Percentiles rank a stretch among this genome's conserved stretches.
Evolutionary conservation across 2,329 filamentous ascomycete species (phyloP).

Genomic region (Pochonia chlamydosporia): DNA sequence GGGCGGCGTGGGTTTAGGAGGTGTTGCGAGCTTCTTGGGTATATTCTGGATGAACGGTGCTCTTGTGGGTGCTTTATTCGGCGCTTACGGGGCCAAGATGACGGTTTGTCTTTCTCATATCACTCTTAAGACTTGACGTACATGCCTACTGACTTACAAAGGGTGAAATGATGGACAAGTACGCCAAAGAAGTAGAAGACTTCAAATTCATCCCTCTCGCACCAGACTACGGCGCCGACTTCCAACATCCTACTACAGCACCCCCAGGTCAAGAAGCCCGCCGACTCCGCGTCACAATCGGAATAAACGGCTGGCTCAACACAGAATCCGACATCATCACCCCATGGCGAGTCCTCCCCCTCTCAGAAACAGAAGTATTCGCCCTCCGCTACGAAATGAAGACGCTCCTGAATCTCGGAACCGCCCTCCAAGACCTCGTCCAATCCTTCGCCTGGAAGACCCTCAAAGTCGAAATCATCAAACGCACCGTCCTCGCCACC

Average conservation of each 20-base stretch:
- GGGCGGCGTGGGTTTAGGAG: conserved; percentile 78
- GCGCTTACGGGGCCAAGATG: conserved; percentile 78
- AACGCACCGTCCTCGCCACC: conserved; percentile 62
- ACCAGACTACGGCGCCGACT: conserved; percentile 30
- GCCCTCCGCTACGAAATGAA: conserved; percentile 80
- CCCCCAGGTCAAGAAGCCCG: conserved; percentile 24
- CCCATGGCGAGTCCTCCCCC: conserved; percentile 72
- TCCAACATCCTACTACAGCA: background rate
- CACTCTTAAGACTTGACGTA: too few species aligned
- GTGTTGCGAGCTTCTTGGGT: conserved; percentile 79
- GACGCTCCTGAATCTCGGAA: conserved; percentile 69
- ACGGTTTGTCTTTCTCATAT: conserved; percentile 35
- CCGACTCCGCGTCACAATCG: conserved; percentile 73
- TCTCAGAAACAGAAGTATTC: conserved; percentile 67
- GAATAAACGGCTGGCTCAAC: conserved; percentile 81
- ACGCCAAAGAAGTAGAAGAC: conserved; percentile 82
- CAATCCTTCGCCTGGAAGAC: conserved; percentile 69
- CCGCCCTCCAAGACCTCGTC: conserved; percentile 65
- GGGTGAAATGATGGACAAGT: conserved; percentile 81
- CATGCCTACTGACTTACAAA: too few species aligned
- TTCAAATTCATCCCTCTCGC: conserved; percentile 71
- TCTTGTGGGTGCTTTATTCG: conserved; percentile 81
- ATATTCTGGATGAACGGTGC: conserved; percentile 82
- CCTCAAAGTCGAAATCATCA: conserved; percentile 69
- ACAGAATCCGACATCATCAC: conserved; percentile 67